Evolutionary conservation across 768 basidiomycete species (phyloP), one percentile per base, ranked within the genome.

Genomic region (Leccinum truebloodii): DNA sequence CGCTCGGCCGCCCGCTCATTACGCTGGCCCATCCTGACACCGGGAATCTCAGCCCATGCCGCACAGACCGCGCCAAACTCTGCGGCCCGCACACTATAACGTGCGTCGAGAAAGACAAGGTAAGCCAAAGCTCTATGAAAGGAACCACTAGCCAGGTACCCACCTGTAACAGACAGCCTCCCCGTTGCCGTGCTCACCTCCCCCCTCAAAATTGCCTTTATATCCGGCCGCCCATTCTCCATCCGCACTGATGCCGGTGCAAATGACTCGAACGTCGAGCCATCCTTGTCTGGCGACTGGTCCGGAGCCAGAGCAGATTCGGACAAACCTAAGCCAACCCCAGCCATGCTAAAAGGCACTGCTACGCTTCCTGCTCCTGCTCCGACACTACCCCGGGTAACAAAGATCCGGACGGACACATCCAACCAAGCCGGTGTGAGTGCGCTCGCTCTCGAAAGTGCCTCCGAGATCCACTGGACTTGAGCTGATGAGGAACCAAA

Each of bases 81-180:
- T 74, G 73, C 0, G 82, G 77, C 3, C 84, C 84, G 53, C 84
- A 86, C 0, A 84, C 84, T 86, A 18, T 16, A 3, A 2, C 52
- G 18, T 4, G 5, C 10, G 37, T 26, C 26, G 41, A 44, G n/a
- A 44, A 41, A 18, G 16, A 12, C 9, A 44, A 49, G 32, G 30
- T 37, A 4, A 39, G 13, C 22, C 8, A 41, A 7, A 35, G 6
- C 22, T 37, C 20, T 6, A 20, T 18, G 13, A 10, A 13, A 10
- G 12, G 9, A 2, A 24, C n/a, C 4, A 3, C 1, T 30, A 18
- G 14, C 16, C 12, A 37, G 16, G 9, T 1, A 73, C 78, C 8
- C 58, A 83, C 84, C 83, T 32, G 75, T 81, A 28, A 86, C 78
- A 8, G 80, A 78, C 65, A 84, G 73, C 6, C 73, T 69, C 7